Evolutionary conservation across 2,329 filamentous ascomycete genomes (phyloP), one percentile per base, ranked within the genome.

Genomic region (Stachybotrys echinatus): DNA sequence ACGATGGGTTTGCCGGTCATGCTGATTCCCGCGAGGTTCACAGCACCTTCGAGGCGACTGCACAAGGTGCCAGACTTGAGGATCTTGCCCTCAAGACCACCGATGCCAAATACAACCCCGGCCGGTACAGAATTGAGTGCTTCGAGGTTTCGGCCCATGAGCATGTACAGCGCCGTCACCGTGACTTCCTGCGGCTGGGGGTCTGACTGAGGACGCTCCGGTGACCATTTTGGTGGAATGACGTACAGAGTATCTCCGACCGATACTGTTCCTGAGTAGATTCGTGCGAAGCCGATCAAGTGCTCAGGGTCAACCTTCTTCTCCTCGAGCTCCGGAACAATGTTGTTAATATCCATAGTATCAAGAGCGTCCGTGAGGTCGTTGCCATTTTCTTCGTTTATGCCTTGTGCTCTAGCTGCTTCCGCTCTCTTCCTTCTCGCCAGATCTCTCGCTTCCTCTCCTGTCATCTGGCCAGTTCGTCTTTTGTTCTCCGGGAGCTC

Each of bases 41-140:
- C 84, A 6, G 89, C 85, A 17, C 94, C 94, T 45, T 90, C 86
- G 0, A 95, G 73, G 55, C 88, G 87, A 55, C 89, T 95, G 72
- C 91, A 96, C 4, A 99, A 75, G 0, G 94, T 99, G 12, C 92
- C 94, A 1, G 91, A 95, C 67, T 99, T 99, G 49, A 99, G 77
- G n/a, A 99, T 87, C 53, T 92, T 87, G 17, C 92, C 92, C 62
- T 94, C 92, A 1, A 99, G 80, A 2, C 94, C 94, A 27, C 87
- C 90, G 49, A 99, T 94, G 21, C 94, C 94, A 63, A 99, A 97
- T 5, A 99, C 88, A 7, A 95, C 92, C 42, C 94, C 94, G 1
- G 94, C 92, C 6, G 92, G 92, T 0, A 97, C 92, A 0, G 87
- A 87, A 17, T 83, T 80, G 0, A 99, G 79, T 1, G 86, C 80